Evolutionary conservation across 768 basidiomycete species (phyloP).

Genomic region (Lepiota brunneoincarnata): DNA sequence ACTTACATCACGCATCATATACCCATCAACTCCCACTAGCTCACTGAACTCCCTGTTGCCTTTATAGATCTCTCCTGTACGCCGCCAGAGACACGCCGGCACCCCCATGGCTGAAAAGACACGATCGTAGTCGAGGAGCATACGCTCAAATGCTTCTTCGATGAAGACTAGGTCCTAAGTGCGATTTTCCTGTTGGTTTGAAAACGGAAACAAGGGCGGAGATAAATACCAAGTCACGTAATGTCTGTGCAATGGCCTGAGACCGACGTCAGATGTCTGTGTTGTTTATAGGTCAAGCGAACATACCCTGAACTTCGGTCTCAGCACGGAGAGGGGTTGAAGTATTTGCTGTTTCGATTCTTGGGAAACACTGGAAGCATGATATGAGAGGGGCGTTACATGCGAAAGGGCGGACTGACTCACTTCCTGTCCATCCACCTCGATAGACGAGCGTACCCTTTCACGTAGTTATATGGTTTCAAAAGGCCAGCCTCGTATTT

Average conservation of each 20-base stretch:
- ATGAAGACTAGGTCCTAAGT: constrained; percentile 90
- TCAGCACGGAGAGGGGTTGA: constrained; percentile 80
- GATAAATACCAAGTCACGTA: constrained; percentile 69
- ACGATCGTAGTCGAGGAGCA: constrained; percentile 93
- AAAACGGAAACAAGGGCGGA: neutral
- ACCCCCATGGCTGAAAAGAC: constrained; percentile 96
- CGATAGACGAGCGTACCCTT: constrained; percentile 87
- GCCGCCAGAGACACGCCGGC: constrained; percentile 93
- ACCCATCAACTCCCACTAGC: constrained; percentile 82
- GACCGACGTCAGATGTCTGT: neutral
- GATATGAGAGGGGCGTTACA: constrained; percentile 3
- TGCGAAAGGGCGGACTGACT: constrained; percentile 13
- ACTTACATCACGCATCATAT: constrained; percentile 82
- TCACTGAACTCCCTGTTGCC: constrained; percentile 95
- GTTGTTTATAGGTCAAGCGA: neutral
- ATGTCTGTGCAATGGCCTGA: constrained; percentile 78
- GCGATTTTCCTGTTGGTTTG: constrained; percentile 2
- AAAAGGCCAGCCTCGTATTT: constrained; percentile 96
- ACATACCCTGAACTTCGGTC: constrained; percentile 81
- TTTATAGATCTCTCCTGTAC: constrained; percentile 99
- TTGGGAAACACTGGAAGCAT: constrained; percentile 73
- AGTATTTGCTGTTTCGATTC: constrained; percentile 91
- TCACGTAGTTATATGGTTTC: constrained; percentile 96
- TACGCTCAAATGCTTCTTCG: constrained; percentile 95
- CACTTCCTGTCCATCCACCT: constrained; percentile 96